Evolutionary conservation across 352 stramenopile genomes (phyloP), one percentile per base, ranked within the genome.

Genomic region (Phytophthora sp.): DNA sequence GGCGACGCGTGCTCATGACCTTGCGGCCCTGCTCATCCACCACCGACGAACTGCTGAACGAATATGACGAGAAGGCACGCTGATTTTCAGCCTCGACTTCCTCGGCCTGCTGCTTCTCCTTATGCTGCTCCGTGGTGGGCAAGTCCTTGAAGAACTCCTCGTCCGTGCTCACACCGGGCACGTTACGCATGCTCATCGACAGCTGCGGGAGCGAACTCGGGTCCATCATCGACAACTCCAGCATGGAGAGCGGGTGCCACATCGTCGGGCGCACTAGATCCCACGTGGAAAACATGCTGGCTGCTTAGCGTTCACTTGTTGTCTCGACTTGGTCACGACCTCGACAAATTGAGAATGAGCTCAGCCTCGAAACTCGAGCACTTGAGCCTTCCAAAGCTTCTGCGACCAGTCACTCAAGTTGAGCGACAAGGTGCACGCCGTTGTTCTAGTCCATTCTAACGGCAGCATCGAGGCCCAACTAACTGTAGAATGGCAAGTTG

Each of bases 61-160:
- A 90, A 55, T 95, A 95, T 11, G 74, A 87, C 43, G 83, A 91
- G 60, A 89, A 94, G 20, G 77, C 63, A 13, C 67, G 66, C n/a
- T 80, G 38, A 12, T 64, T 62, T 26, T 81, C 66, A 0, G 55
- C 42, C 46, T 84, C 60, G 0, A 60, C 34, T 54, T 88, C 63
- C 5, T 69, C 45, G 24, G 75, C 17, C 5, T 76, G 21, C 13
- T 68, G 59, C 18, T 72, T 54, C 43, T 79, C 68, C 13, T 72
- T 27, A 27, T 64, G 69, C 37, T 66, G 31, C 39, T 84, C 45
- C 26, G 72, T 48, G 7, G 60, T 66, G 1, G 84, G 81, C 24
- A 95, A 60, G 53, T 94, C 87, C 57, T 77, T 78, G 67, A 95
- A 95, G 63, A 95, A 95, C 17, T 93, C 87, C 26, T 94, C 87